Conservation (phyloP, 176 grass and related monocot species). For the Luzula sylvatica region DNA sequence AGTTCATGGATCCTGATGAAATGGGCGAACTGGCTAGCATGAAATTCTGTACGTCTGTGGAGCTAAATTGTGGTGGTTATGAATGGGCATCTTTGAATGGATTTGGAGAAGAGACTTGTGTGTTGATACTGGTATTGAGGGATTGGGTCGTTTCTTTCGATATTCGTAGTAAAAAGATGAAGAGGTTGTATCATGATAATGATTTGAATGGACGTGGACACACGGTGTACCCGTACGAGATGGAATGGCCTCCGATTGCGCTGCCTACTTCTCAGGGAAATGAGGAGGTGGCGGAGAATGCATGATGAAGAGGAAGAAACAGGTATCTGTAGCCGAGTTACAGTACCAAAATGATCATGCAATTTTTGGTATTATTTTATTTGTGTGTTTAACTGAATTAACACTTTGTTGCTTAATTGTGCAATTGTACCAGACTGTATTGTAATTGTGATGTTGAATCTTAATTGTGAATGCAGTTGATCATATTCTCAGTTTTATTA, state of each 20-base stretch:
- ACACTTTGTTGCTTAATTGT: too few relatives aligned
- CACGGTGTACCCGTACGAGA: slow-evolving; percentile 33
- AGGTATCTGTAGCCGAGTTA: too few relatives aligned
- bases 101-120: slow-evolving; percentile 33
- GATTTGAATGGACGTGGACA: slow-evolving; percentile 21
- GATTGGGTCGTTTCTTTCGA: slow-evolving; percentile 39
- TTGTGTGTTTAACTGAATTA: too few relatives aligned
- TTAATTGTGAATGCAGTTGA: too few relatives aligned
- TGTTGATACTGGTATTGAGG: slow-evolving; percentile 38
- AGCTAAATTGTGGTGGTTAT: slow-evolving; percentile 24
- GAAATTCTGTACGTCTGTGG: slow-evolving; percentile 36
- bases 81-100: slow-evolving; percentile 37
- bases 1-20: slow-evolving; percentile 7
- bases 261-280: not conserved
- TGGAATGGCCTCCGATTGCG: slow-evolving; percentile 42
- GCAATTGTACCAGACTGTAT: too few relatives aligned
- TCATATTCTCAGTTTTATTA: too few relatives aligned
- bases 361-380: too few relatives aligned
- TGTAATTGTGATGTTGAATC: too few relatives aligned
- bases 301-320: not conserved
- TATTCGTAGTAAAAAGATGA: slow-evolving; percentile 11
- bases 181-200: slow-evolving; percentile 27
- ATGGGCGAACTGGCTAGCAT: slow-evolving; percentile 15
- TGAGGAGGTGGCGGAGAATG: slow-evolving; percentile 1
- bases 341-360: too few relatives aligned